phyloP scores from a whole-genome alignment of 1,139 yeast species.

The Geotrichum macrosporum region DNA sequence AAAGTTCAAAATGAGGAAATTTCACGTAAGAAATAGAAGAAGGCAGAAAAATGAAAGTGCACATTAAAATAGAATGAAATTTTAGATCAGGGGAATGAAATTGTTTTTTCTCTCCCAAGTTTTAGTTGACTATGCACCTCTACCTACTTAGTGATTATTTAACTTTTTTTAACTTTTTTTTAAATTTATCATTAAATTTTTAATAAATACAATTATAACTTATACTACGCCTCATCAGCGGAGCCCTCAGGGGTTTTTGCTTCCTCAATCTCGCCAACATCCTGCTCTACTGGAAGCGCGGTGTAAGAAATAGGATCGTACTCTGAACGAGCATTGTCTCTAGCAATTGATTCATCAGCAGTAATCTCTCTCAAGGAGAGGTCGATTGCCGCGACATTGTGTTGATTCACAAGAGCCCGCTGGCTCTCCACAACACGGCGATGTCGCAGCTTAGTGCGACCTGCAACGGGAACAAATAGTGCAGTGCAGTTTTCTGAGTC shows the following conservation, averaged over 20 bases:
- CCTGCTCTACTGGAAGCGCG: slow-evolving; percentile 22
- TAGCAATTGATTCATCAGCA: slow-evolving; percentile 58
- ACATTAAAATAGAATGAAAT: neutral
- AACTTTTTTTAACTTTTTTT: too few relatives aligned
- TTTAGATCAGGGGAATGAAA: neutral
- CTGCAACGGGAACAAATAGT: slow-evolving; percentile 70
- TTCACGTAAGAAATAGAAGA: slow-evolving; percentile 5
- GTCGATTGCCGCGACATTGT: slow-evolving; percentile 49
- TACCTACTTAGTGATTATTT: too few relatives aligned
- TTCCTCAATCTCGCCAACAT: slow-evolving; percentile 22
- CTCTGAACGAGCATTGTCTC: slow-evolving; percentile 64
- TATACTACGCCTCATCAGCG: slow-evolving; percentile 5
- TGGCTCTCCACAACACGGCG: slow-evolving; percentile 61
- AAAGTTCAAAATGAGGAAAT: too few relatives aligned
- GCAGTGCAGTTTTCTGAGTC: slow-evolving; percentile 58
- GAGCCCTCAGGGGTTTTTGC: slow-evolving; percentile 14
- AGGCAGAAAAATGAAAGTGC: neutral
- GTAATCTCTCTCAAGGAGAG: slow-evolving; percentile 68
- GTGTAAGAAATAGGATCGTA: slow-evolving; percentile 60
- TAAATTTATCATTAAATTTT: too few relatives aligned
- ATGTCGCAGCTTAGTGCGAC: slow-evolving; percentile 76
- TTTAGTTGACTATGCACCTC: too few relatives aligned
- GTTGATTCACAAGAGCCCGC: slow-evolving; percentile 47
- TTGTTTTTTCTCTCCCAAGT: slow-evolving; percentile 9
- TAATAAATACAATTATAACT: too few relatives aligned